A percentile compares a stretch with the other conserved stretches of the same genome.
Conservation (phyloP, 108 stramenopile species). For the Schizochytrium sp. region DNA sequence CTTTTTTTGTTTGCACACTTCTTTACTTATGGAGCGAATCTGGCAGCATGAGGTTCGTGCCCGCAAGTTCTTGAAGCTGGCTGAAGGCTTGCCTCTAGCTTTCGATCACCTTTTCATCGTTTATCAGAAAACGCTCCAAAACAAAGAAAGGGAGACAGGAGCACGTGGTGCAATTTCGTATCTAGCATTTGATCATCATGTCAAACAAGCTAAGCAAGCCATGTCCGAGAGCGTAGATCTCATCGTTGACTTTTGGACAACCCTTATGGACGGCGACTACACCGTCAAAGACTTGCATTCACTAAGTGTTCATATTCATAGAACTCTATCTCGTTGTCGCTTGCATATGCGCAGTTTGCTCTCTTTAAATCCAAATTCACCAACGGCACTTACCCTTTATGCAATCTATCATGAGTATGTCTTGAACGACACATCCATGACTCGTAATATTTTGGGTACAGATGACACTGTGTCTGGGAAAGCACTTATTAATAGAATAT, state of each 20-base stretch:
- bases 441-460: constrained; percentile 21
- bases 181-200: constrained; percentile 52
- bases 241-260: constrained; percentile 29
- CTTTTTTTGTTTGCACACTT: constrained; percentile 31
- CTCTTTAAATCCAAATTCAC: constrained; percentile 12
- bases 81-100: constrained; percentile 2
- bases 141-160: constrained; percentile 28
- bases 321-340: neutral
- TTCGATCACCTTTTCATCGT: constrained; percentile 46
- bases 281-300: constrained; percentile 27
- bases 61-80: constrained; percentile 17
- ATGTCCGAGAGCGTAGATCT: constrained; percentile 39
- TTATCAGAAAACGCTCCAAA: constrained; percentile 50
- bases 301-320: constrained; percentile 25
- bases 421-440: constrained; percentile 1
- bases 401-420: constrained; percentile 56
- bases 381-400: constrained; percentile 31
- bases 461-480: neutral
- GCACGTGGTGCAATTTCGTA: constrained; percentile 47
- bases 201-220: neutral
- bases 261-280: constrained; percentile 40
- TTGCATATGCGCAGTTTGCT: constrained; percentile 41
- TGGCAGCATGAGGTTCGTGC: constrained; percentile 28
- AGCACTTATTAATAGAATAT: neutral
- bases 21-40: constrained; percentile 46